Evolutionary conservation across 2,329 filamentous ascomycete genomes (phyloP), one percentile per base, ranked within the genome.

Genomic region (Microcyclospora pomicola): DNA sequence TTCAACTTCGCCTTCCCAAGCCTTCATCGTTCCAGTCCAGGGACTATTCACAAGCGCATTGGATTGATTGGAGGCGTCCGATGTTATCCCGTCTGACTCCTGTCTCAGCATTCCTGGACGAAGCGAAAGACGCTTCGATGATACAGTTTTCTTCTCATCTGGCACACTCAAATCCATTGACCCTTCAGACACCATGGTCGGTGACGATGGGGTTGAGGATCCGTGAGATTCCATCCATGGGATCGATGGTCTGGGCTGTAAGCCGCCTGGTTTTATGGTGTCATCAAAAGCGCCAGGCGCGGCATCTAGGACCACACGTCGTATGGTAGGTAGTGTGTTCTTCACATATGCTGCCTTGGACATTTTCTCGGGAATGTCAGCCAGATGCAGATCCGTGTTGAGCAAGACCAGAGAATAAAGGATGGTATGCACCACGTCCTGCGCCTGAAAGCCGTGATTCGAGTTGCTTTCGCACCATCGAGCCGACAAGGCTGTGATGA

Each of bases 301-400:
- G n/a, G 78, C 75, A 49, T 93, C 84, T 30, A 71, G 66, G 9
- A 86, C 71, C 10, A 83, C 78, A 35, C 85, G 77, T 41, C 75
- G 76, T 44, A 98, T 82, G 0, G 88, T 94, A 1, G 82, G 81
- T 69, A 96, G 79, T 4, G 91, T 95, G 56, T 98, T 98, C 61
- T 92, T 93, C 55, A 98, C 75, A 54, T 96, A 98, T 54, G 96
- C 88, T 45, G 72, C 80, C 39, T 82, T 77, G 1, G 88, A 96
- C 91, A 98, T 98, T 65, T 93, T 93, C 51, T 82, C 77, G 44
- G 93, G 86, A 49, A 96, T 94, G 55, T 96, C 87, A 41, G 88
- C 91, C 53, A 96, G 62, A 54, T 98, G 88, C 39, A 98, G 68
- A 64, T 98, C 91, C 27, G 91, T 98, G 54, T 98, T 98, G 45